Conservation (phyloP, 805 yeast genomes). For the Ascoidea tarda region DNA sequence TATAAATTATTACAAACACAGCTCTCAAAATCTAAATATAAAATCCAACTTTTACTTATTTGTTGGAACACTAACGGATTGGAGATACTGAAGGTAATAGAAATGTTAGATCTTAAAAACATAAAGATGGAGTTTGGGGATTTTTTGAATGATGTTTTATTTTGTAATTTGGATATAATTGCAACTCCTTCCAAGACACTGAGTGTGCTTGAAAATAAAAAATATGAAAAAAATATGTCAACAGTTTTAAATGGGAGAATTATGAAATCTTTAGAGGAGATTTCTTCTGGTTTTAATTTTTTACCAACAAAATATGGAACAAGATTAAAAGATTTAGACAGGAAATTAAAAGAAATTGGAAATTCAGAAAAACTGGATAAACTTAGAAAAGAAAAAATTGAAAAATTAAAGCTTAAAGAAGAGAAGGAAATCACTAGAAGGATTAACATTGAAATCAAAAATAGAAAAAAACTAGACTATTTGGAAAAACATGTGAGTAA, state of each 20-base stretch:
- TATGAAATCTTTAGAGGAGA: neutral
- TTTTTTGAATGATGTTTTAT: neutral
- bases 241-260: neutral
- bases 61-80: neutral
- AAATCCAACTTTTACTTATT: neutral
- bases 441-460: neutral
- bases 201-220: neutral
- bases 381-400: neutral
- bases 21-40: neutral
- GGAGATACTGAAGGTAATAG: neutral
- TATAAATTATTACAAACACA: too few species aligned
- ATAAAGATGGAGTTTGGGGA: neutral
- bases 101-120: neutral
- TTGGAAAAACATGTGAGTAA: neutral
- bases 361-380: too few species aligned
- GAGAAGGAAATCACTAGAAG: neutral
- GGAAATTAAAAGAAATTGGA: too few species aligned
- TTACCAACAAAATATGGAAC: neutral
- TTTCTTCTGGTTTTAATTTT: neutral
- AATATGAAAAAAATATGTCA: neutral
- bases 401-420: too few species aligned
- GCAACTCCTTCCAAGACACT: neutral
- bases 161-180: neutral
- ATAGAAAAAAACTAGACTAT: neutral
- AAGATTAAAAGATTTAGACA: neutral